Base-by-base conservation (phyloP, 192 early-diverging fungal genomes). In the Entomortierella lignicola region DNA sequence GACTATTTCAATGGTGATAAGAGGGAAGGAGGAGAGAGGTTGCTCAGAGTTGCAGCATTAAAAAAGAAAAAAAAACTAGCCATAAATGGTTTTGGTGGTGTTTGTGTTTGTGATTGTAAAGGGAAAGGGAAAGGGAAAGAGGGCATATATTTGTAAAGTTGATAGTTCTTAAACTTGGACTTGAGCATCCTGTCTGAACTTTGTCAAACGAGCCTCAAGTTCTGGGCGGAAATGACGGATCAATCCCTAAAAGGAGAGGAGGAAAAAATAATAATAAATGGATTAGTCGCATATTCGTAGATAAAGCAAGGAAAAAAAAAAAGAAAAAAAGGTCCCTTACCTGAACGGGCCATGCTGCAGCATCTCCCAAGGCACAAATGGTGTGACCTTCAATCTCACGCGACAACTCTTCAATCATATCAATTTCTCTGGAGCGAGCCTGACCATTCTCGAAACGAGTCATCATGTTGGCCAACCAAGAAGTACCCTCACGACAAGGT, bases 351-450 rank as follows among this genome's bases (percentile, higher is more conserved):
- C 96, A 98, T 53, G 97, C 97, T 26, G 97, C 96, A 37, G 97
- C 97, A 84, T 99, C 97, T 57, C 96, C 97, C 84, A 99, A 85
- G 43, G 98, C 98, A 77, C 98, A 99, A 79, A 99, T 99, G 21
- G 98, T 99, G 81, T 98, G 98, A 25, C 98, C 98, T 83, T 99
- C 98, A 85, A 99, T 99, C 85, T 98, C 93, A 81, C 96, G 90
- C 31, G 94, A 91, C 47, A 99, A 85, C 85, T 98, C 97, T 70
- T 94, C 88, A 44, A 99, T 96, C 90, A 94, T 93, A 82, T 99
- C 98, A 82, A 99, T 97, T 80, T 99, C 98, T 29, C 88, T 85
- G 12, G 85, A 73, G 15, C 87, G 89, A 8, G 92, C 96, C 63
- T 94, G 83, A 30, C 98, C 98, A 15, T 85, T 83, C 69, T 96